Conservation (phyloP, 2,329 filamentous ascomycete species). For the Cryphonectria parasitica region DNA sequence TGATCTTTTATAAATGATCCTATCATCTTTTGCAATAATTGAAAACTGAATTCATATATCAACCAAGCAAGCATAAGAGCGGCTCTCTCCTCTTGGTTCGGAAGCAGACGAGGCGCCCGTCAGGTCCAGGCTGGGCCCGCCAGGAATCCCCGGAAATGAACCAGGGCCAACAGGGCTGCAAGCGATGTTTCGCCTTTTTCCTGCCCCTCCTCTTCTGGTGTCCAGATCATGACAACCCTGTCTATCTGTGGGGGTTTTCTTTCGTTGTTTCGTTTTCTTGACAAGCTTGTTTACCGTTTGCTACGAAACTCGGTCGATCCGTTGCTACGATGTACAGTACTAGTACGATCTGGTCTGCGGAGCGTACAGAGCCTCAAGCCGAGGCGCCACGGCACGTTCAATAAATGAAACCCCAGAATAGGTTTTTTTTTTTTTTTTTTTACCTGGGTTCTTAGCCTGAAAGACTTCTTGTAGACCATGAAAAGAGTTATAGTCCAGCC, state of each 20-base stretch:
- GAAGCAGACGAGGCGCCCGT: neutral
- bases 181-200: constrained; percentile 27
- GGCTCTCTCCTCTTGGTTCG: too few relatives aligned
- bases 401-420: neutral
- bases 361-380: constrained; percentile 7
- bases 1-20: neutral
- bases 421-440: neutral
- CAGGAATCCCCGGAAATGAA: constrained; percentile 25
- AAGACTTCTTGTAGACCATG: neutral
- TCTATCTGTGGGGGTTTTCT: neutral
- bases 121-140: constrained; percentile 5
- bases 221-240: neutral
- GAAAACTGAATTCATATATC: neutral
- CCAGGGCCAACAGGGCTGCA: constrained; percentile 21
- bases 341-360: neutral
- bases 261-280: neutral
- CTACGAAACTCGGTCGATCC: constrained; percentile 1
- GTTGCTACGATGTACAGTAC: neutral
- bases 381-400: neutral
- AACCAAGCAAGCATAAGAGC: neutral
- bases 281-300: neutral
- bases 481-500: neutral
- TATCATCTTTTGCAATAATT: too few relatives aligned
- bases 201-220: constrained; percentile 14
- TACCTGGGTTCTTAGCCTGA: neutral